phyloP scores from a whole-genome alignment of 139 green algal genomes.

The Mesotaenium endlicherianum region DNA sequence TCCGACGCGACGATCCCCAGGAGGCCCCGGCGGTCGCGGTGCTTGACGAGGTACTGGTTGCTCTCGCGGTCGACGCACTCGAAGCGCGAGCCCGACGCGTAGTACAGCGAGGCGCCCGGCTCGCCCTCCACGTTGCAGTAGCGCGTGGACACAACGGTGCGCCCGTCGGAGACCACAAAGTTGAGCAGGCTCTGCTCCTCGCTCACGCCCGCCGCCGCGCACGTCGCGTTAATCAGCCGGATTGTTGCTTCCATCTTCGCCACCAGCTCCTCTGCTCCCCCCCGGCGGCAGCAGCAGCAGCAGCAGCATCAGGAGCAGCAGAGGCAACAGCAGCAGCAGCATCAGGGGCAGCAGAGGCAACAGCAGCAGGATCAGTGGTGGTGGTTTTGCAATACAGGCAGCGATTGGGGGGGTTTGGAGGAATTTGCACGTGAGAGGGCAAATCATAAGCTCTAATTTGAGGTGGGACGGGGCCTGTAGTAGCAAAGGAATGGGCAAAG shows the following conservation, averaged over 20 bases:
- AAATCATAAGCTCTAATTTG: too few relatives aligned
- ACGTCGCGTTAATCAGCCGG: constrained; percentile 49
- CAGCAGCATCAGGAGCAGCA: too few relatives aligned
- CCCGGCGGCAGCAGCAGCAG: too few relatives aligned
- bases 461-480: too few relatives aligned
- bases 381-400: too few relatives aligned
- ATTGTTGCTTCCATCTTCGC: constrained; percentile 55
- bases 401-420: too few relatives aligned
- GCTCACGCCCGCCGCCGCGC: constrained; percentile 5
- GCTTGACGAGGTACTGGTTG: constrained; percentile 73
- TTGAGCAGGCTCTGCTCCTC: constrained; percentile 75
- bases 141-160: constrained; percentile 80
- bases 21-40: constrained; percentile 64
- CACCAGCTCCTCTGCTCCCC: constrained; percentile 28
- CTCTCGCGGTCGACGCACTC: constrained; percentile 11
- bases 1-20: constrained; percentile 87
- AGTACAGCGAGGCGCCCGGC: constrained; percentile 83
- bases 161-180: constrained; percentile 85
- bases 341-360: too few relatives aligned
- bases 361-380: too few relatives aligned
- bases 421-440: too few relatives aligned
- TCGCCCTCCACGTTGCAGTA: constrained; percentile 65
- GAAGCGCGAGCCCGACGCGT: constrained; percentile 70
- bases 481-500: too few relatives aligned
- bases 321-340: too few relatives aligned